Percentiles rank a stretch among this genome's conserved stretches.
Evolutionary conservation across 495 filamentous ascomycete species (phyloP).

Genomic region (Melanomma pulvis-pyrius): DNA sequence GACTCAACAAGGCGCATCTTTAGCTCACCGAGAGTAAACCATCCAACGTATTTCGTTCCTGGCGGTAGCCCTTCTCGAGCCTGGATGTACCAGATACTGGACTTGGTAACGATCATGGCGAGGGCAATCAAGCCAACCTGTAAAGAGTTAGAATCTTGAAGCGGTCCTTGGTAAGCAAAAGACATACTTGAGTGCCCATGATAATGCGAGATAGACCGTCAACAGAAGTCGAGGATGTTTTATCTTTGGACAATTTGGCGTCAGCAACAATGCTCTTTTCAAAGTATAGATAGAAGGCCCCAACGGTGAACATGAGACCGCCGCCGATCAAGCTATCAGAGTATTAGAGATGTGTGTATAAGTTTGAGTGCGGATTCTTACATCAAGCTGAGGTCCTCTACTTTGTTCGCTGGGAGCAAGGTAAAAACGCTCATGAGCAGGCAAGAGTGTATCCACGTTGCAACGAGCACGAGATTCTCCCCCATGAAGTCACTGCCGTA

Average conservation of each 20-base stretch:
- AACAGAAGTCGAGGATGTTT: conserved; percentile 23
- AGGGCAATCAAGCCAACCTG: conserved; percentile 81
- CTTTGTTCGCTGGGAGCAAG: conserved; percentile 80
- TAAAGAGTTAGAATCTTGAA: conserved; percentile 36
- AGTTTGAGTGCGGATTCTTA: conserved; percentile 47
- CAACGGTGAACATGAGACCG: conserved; percentile 74
- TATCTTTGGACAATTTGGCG: conserved; percentile 19
- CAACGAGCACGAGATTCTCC: conserved; percentile 62
- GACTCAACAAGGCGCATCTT: not conserved
- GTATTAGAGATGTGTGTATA: not conserved
- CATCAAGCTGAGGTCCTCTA: conserved; percentile 78
- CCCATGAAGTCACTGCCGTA: conserved; percentile 74
- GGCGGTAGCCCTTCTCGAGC: conserved; percentile 84
- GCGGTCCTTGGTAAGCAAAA: not conserved
- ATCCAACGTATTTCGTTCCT: conserved; percentile 87
- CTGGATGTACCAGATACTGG: conserved; percentile 78
- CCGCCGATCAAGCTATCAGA: conserved; percentile 71
- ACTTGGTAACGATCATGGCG: conserved; percentile 82
- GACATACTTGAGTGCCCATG: conserved; percentile 44
- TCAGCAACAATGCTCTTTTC: conserved; percentile 69
- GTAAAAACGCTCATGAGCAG: conserved; percentile 88
- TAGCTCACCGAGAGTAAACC: conserved; percentile 76
- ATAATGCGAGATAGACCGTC: conserved; percentile 40
- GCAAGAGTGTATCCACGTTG: conserved; percentile 77
- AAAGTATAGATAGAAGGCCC: conserved; percentile 78